These are phyloP conservation scores for Paraphoma sp. DNA, from an alignment of 2,329 filamentous ascomycete species.

Conservation along the genomic window DNA sequence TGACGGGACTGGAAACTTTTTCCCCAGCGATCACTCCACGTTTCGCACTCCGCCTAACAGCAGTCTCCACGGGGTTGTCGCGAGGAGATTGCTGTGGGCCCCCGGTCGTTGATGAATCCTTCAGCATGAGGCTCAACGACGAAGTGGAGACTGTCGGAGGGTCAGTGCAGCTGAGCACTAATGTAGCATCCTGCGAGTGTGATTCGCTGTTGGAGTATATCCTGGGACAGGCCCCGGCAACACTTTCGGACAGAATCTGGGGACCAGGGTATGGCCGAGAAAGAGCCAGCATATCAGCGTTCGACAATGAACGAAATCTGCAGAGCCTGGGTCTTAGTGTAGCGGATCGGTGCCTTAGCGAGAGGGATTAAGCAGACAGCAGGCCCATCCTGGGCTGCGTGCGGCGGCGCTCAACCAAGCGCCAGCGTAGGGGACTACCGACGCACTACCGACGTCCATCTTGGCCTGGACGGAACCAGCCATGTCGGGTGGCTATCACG, in stretches of 20 bases:
- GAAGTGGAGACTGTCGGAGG: constrained; percentile 20
- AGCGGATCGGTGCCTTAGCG: constrained; percentile 23
- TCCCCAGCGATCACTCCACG: constrained; percentile 4
- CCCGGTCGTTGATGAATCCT: constrained; percentile 8
- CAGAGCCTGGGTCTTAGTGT: constrained; percentile 20
- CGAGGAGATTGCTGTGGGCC: constrained; percentile 30
- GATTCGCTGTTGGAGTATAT: constrained; percentile 18
- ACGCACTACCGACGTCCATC: constrained; percentile 16
- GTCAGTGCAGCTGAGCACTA: not conserved
- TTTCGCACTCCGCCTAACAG: constrained; percentile 8
- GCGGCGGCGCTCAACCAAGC: constrained; percentile 19
- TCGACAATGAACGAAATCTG: constrained; percentile 15
- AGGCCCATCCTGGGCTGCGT: constrained; percentile 11
- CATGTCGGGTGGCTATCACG: constrained; percentile 20
- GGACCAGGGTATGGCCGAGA: constrained; percentile 10
- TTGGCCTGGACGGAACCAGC: constrained; percentile 33
- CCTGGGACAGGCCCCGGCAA: constrained; percentile 18
- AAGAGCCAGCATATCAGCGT: constrained; percentile 21
- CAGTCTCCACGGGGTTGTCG: constrained; percentile 31
- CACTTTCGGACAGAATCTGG: constrained; percentile 22
- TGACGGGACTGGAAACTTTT: not conserved
- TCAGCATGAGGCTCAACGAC: constrained; percentile 37
- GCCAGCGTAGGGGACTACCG: constrained; percentile 19
- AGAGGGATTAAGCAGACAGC: constrained; percentile 10
- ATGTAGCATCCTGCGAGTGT: not conserved